Evolutionary conservation across 495 filamentous ascomycete species (phyloP).

Genomic region (Bacidia rubella): DNA sequence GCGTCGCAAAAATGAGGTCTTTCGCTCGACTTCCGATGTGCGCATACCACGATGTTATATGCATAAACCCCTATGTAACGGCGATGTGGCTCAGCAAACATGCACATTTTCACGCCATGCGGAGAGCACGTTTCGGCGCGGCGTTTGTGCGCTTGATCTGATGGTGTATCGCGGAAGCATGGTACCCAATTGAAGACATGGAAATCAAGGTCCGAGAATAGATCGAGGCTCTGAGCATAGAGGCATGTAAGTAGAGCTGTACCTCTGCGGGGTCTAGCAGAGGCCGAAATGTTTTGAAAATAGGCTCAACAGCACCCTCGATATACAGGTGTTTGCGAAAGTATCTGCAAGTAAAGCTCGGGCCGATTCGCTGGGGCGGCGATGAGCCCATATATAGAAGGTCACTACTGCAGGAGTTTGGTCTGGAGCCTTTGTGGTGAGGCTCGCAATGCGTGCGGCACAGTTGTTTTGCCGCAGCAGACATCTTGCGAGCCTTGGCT

Average conservation of each 20-base stretch:
- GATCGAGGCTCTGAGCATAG: too few relatives aligned
- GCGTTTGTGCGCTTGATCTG: not conserved
- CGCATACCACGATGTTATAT: not conserved
- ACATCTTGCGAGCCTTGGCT: not conserved
- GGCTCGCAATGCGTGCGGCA: too few relatives aligned
- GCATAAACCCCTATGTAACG: not conserved
- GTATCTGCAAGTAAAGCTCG: not conserved
- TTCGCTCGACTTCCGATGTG: too few relatives aligned
- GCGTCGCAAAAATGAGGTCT: too few relatives aligned
- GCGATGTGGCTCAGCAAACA: not conserved
- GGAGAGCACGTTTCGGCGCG: not conserved
- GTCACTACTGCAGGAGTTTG: not conserved
- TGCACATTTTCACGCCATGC: not conserved
- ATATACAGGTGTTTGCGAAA: too few relatives aligned
- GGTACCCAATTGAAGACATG: not conserved
- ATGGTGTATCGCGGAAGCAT: not conserved
- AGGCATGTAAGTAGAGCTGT: too few relatives aligned
- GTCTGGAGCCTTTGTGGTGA: not conserved
- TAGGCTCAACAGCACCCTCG: too few relatives aligned
- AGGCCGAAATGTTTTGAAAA: too few relatives aligned
- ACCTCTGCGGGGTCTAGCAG: too few relatives aligned
- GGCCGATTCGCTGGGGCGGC: not conserved
- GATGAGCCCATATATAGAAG: too few relatives aligned
- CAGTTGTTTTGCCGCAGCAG: not conserved
- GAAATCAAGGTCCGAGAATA: too few relatives aligned